These are phyloP conservation scores for Hypoxylon intermedium DNA, from an alignment of 495 filamentous ascomycete species.

Conservation along the genomic window DNA sequence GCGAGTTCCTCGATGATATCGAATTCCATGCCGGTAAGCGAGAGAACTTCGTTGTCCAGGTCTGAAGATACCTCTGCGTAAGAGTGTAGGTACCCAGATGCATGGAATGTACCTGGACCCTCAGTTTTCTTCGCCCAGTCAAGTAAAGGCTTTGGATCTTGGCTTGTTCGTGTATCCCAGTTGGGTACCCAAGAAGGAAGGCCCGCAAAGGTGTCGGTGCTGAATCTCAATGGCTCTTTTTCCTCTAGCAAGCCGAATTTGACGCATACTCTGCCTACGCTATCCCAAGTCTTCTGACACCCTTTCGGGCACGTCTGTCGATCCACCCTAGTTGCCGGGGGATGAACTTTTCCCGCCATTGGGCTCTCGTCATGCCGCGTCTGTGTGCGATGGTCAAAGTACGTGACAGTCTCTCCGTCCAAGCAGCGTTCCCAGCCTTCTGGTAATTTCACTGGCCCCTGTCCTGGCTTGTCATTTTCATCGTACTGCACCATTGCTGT, in stretches of 20 bases:
- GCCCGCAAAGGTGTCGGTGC: neutral
- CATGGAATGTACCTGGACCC: neutral
- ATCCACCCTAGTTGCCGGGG: neutral
- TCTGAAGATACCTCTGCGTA: neutral
- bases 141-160: neutral
- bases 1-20: neutral
- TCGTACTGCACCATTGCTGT: neutral
- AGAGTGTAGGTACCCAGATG: neutral
- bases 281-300: neutral
- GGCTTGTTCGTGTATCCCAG: neutral
- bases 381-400: neutral
- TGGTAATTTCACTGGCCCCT: neutral
- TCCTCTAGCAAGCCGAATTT: neutral
- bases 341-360: neutral
- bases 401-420: neutral
- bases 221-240: neutral
- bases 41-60: neutral
- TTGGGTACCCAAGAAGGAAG: neutral
- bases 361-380: neutral
- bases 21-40: neutral
- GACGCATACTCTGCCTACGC: neutral
- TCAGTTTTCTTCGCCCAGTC: neutral
- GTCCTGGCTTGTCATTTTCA: neutral
- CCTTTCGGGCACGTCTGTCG: neutral
- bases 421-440: neutral